phyloP scores from a whole-genome alignment of 1,284 basidiomycete genomes.

The Abortiporus biennis region DNA sequence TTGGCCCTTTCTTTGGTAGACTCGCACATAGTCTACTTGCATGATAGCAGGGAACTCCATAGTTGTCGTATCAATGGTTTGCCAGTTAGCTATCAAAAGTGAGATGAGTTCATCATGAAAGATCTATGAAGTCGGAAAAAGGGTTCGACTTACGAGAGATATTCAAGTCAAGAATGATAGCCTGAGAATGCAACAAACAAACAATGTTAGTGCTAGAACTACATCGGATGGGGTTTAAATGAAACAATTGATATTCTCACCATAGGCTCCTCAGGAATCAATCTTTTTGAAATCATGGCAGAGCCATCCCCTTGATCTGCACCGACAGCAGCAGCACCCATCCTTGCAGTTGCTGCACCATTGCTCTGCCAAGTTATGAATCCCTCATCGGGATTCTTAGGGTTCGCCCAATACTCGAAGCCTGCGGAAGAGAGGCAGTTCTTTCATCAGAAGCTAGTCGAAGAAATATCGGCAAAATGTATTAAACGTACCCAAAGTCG shows the following conservation, averaged over 20 bases:
- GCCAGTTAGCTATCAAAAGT: constrained; percentile 38
- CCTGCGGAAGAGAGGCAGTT: constrained; percentile 27
- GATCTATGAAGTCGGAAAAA: background rate
- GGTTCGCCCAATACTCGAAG: constrained; percentile 67
- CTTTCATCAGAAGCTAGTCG: background rate
- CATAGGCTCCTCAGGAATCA: constrained; percentile 50
- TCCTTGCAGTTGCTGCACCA: constrained; percentile 41
- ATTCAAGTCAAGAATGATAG: constrained; percentile 35
- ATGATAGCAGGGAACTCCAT: constrained; percentile 34
- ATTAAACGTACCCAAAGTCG: constrained; percentile 35
- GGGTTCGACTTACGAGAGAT: constrained; percentile 27
- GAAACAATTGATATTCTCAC: constrained; percentile 29
- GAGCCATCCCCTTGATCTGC: constrained; percentile 42
- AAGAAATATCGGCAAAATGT: background rate
- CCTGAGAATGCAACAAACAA: constrained; percentile 17
- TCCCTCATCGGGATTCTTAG: constrained; percentile 43
- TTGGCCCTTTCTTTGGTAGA: constrained; percentile 41
- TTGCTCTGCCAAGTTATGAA: constrained; percentile 64
- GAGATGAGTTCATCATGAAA: background rate
- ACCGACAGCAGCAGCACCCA: constrained; percentile 50
- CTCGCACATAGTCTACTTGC: constrained; percentile 57
- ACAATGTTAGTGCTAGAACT: constrained; percentile 1
- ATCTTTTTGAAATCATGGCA: constrained; percentile 44
- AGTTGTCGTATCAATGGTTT: constrained; percentile 36
- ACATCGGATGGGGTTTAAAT: no score